Percentiles rank a stretch among this genome's conserved stretches.
Evolutionary conservation across 2,329 filamentous ascomycete genomes (phyloP).

Genomic region (Trichothecium sympodiale): DNA sequence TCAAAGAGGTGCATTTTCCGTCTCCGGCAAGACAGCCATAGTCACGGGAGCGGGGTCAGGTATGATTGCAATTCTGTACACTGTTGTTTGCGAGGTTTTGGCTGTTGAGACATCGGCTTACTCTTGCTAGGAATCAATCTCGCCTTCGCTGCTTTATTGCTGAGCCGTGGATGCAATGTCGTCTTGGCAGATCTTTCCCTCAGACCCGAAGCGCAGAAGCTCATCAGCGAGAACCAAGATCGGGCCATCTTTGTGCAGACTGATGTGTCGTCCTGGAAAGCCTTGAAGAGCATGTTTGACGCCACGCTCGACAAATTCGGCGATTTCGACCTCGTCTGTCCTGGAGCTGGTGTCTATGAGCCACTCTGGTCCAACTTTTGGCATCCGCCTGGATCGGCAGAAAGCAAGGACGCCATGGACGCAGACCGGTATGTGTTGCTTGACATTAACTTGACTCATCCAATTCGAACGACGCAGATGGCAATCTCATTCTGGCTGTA

Average conservation of each 20-base stretch:
- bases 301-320: slow-evolving; percentile 23
- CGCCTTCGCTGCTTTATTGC: slow-evolving; percentile 29
- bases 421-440: slow-evolving; percentile 21
- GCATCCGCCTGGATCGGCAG: slow-evolving; percentile 24
- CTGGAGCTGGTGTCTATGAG: slow-evolving; percentile 35
- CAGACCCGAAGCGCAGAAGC: slow-evolving; percentile 26
- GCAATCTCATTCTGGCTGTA: slow-evolving; percentile 26
- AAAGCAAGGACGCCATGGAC: slow-evolving; percentile 18
- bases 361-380: slow-evolving; percentile 31
- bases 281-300: slow-evolving; percentile 23
- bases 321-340: slow-evolving; percentile 29
- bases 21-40: slow-evolving; percentile 16
- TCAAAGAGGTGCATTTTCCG: slow-evolving; percentile 8
- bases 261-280: slow-evolving; percentile 31
- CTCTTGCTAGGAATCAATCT: slow-evolving; percentile 27
- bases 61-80: slow-evolving; percentile 1
- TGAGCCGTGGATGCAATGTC: slow-evolving; percentile 30
- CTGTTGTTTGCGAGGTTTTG: neutral
- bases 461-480: slow-evolving; percentile 27
- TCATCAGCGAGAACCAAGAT: slow-evolving; percentile 14
- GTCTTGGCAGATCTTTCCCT: slow-evolving; percentile 31
- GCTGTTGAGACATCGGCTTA: too few species aligned
- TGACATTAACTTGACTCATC: slow-evolving; percentile 30
- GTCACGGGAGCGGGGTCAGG: slow-evolving; percentile 18
- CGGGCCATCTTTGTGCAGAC: slow-evolving; percentile 30